Percentiles rank a stretch among this genome's conserved stretches.
phyloP scores from a whole-genome alignment of 441 rosid genomes.

The Gossypium gossypioides region DNA sequence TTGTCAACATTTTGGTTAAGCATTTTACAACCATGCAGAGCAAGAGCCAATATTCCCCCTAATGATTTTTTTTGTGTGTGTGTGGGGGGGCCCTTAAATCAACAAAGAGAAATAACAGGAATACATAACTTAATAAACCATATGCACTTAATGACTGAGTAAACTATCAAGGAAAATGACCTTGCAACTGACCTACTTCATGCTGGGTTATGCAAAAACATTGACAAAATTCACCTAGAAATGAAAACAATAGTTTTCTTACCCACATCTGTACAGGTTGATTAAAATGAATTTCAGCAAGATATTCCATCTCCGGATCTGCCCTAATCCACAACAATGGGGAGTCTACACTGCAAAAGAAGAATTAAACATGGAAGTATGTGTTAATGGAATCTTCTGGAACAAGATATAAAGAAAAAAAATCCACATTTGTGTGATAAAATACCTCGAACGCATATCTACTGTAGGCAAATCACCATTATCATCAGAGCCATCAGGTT shows the following conservation, averaged over 20 bases:
- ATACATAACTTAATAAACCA: neutral
- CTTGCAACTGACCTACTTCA: neutral
- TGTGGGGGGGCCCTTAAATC: neutral
- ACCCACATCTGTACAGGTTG: constrained; percentile 99
- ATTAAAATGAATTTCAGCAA: constrained; percentile 89
- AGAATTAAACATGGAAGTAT: constrained; percentile 10
- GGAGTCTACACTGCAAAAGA: constrained; percentile 70
- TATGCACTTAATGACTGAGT: neutral
- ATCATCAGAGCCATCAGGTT: constrained; percentile 91
- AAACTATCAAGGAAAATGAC: neutral
- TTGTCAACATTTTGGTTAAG: neutral
- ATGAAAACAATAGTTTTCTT: constrained; percentile 26
- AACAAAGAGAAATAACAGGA: neutral
- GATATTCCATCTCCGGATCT: constrained; percentile 97
- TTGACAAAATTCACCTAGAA: constrained; percentile 6
- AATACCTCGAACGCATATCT: constrained; percentile 73
- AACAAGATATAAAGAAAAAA: constrained; percentile 10
- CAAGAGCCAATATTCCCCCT: neutral
- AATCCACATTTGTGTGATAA: constrained; percentile 13
- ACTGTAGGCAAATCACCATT: constrained; percentile 53
- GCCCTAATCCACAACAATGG: constrained; percentile 94
- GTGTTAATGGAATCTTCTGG: neutral
- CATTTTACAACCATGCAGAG: neutral
- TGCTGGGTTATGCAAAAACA: neutral
- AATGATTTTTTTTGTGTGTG: neutral